Conservation (phyloP, 441 rosid genomes). For the Macaranga tanarius region DNA sequence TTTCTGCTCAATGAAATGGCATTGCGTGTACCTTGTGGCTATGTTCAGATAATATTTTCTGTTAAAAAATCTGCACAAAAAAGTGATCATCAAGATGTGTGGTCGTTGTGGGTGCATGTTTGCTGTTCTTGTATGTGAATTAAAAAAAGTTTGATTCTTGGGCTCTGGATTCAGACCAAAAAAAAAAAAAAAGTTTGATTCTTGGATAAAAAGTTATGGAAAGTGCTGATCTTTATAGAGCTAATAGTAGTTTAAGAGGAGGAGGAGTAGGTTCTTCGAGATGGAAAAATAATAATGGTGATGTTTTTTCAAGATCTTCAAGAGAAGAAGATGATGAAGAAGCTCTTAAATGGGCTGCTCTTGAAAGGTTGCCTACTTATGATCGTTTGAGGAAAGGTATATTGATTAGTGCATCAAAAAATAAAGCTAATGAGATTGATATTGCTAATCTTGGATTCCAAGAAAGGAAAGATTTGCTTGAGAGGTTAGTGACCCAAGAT, state of each 20-base stretch:
- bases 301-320: constrained; percentile 47
- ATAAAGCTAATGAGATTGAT: constrained; percentile 39
- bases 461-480: constrained; percentile 47
- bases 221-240: constrained; percentile 27
- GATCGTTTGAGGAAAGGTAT: constrained; percentile 61
- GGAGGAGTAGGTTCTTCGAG: constrained; percentile 25
- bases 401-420: constrained; percentile 33
- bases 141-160: constrained; percentile 10
- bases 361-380: constrained; percentile 62
- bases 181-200: not conserved
- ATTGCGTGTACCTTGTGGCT: too few species aligned
- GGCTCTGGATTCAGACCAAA: not conserved
- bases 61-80: too few species aligned
- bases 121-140: not conserved
- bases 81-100: too few species aligned
- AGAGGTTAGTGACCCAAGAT: constrained; percentile 55
- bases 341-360: constrained; percentile 65
- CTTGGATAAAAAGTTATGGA: constrained; percentile 28
- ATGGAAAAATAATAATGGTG: constrained; percentile 42
- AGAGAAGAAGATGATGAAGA: constrained; percentile 64
- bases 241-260: constrained; percentile 23
- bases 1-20: too few species aligned
- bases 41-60: too few species aligned
- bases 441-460: constrained; percentile 43
- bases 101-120: too few species aligned